Evolutionary conservation across 2,329 filamentous ascomycete species (phyloP).

Genomic region (Amphichorda felina): DNA sequence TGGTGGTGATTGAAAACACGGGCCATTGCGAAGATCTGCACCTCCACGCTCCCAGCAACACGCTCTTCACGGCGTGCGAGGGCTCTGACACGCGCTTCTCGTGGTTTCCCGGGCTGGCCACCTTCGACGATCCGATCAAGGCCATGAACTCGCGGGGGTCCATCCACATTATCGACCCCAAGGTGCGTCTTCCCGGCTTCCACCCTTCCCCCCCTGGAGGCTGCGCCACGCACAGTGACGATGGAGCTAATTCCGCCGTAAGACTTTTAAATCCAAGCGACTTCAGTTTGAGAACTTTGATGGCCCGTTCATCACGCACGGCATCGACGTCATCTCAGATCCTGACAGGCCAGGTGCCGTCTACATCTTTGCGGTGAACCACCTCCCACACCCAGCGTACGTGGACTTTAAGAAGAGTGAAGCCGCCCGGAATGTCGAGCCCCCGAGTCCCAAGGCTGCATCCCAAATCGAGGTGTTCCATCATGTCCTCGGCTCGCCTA

Average conservation of each 20-base stretch:
- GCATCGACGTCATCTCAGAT: slow-evolving; percentile 46
- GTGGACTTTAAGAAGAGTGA: slow-evolving; percentile 4
- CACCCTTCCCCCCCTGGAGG: too few species aligned
- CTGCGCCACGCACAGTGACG: too few species aligned
- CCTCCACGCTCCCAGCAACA: slow-evolving; percentile 31
- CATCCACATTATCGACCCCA: slow-evolving; percentile 41
- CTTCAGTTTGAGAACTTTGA: slow-evolving; percentile 38
- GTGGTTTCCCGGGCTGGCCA: slow-evolving; percentile 39
- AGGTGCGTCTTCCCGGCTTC: slow-evolving; percentile 21
- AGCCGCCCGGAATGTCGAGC: slow-evolving; percentile 7
- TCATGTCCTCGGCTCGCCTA: slow-evolving; percentile 30
- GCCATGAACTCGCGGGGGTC: slow-evolving; percentile 24
- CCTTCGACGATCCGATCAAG: slow-evolving; percentile 25
- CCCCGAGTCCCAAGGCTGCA: slow-evolving; percentile 21
- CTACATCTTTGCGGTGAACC: slow-evolving; percentile 51
- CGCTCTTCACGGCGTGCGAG: slow-evolving; percentile 46
- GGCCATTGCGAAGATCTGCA: slow-evolving; percentile 49
- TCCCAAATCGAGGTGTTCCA: slow-evolving; percentile 48
- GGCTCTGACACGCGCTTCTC: slow-evolving; percentile 27
- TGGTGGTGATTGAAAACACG: slow-evolving; percentile 32
- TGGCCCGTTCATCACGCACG: slow-evolving; percentile 44
- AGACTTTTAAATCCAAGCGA: slow-evolving; percentile 32
- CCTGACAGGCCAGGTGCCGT: slow-evolving; percentile 28
- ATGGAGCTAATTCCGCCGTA: too few species aligned
- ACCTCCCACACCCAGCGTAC: slow-evolving; percentile 35